Evolutionary conservation across 2,329 filamentous ascomycete species (phyloP).

Genomic region (Cadophora malorum): DNA sequence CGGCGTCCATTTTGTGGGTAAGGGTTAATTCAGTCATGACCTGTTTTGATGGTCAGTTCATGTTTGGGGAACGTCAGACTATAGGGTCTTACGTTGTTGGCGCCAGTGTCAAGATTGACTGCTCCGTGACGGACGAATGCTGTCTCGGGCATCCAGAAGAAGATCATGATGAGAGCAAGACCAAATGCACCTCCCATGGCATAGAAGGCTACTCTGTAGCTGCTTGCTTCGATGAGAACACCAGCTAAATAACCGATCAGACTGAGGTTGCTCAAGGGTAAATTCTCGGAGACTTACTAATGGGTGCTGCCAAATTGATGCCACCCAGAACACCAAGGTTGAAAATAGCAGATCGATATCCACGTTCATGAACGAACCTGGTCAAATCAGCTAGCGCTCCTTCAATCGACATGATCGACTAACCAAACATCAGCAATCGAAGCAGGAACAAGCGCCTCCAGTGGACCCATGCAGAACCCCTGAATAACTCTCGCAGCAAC

Average conservation of each 20-base stretch:
- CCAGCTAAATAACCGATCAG: conserved; percentile 43
- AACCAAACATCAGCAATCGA: conserved; percentile 51
- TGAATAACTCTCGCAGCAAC: conserved; percentile 43
- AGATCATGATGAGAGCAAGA: conserved; percentile 47
- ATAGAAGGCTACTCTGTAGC: conserved; percentile 46
- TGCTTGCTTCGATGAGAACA: conserved; percentile 48
- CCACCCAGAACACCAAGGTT: conserved; percentile 51
- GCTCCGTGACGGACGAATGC: conserved; percentile 46
- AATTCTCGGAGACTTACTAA: conserved; percentile 42
- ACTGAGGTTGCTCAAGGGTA: neutral
- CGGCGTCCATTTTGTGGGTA: conserved; percentile 36
- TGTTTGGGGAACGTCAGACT: neutral
- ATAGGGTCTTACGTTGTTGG: conserved; percentile 37
- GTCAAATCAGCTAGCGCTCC: neutral
- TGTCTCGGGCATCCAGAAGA: conserved; percentile 53
- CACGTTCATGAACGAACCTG: conserved; percentile 52
- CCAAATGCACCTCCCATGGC: conserved; percentile 52
- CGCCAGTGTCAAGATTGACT: conserved; percentile 48
- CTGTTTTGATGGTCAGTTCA: conserved; percentile 13
- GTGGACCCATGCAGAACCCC: conserved; percentile 31
- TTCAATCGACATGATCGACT: neutral
- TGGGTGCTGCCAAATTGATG: conserved; percentile 50
- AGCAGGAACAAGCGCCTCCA: conserved; percentile 39
- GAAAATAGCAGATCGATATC: conserved; percentile 50
- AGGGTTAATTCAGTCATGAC: conserved; percentile 29